Conservation (phyloP, 1,284 basidiomycete genomes). For the Golubevia pallescens region DNA sequence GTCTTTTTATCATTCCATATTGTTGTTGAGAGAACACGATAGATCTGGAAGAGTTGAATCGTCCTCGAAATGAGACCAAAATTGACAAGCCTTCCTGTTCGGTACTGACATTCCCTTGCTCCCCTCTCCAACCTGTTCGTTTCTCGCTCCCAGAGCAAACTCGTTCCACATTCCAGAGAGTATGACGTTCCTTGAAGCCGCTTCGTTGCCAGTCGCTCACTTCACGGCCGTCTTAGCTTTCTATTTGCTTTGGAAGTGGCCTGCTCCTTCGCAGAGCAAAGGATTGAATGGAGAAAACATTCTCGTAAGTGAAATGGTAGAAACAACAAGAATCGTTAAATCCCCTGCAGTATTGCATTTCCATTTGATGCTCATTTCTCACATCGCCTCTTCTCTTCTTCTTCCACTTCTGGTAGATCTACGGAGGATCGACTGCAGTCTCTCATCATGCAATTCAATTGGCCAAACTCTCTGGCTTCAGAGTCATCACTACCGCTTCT, state of each 20-base stretch:
- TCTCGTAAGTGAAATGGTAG: neutral
- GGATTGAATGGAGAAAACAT: neutral
- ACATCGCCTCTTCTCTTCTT: too few species aligned
- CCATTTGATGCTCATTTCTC: too few species aligned
- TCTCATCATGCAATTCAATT: slow-evolving; percentile 67
- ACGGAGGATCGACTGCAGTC: slow-evolving; percentile 69
- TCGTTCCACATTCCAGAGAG: slow-evolving; percentile 60
- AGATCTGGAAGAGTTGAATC: slow-evolving; percentile 11
- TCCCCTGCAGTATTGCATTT: too few species aligned
- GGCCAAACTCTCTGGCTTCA: slow-evolving; percentile 67
- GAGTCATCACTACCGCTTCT: slow-evolving; percentile 67
- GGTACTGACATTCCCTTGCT: slow-evolving; percentile 21
- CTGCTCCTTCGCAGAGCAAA: neutral
- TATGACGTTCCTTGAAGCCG: slow-evolving; percentile 67
- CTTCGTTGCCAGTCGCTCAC: slow-evolving; percentile 66
- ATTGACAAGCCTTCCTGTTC: slow-evolving; percentile 19
- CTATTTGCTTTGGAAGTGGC: neutral
- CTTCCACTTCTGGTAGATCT: slow-evolving; percentile 65
- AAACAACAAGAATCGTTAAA: too few species aligned
- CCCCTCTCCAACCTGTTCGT: slow-evolving; percentile 32
- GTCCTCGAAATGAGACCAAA: slow-evolving; percentile 30
- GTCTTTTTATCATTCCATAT: slow-evolving; percentile 34
- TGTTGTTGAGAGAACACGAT: slow-evolving; percentile 6
- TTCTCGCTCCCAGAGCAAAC: too few species aligned
- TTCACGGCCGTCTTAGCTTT: slow-evolving; percentile 28